Evolutionary conservation across 768 basidiomycete species (phyloP).

Genomic region (Russula earlei): DNA sequence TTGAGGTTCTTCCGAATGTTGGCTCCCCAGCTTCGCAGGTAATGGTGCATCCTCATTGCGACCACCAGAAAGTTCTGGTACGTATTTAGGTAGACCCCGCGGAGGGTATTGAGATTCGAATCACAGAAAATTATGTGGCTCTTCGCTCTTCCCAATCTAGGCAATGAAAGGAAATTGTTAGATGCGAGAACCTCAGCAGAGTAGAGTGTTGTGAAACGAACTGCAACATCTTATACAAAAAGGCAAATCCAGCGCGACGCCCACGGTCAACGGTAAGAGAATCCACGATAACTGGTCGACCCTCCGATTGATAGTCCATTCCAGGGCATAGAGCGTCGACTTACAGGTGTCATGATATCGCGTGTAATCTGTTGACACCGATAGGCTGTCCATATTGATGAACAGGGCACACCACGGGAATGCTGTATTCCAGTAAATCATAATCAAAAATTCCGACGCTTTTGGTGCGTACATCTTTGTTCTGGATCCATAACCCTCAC

Average conservation of each 20-base stretch:
- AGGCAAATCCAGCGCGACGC: conserved; percentile 52
- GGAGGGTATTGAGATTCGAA: conserved; percentile 49
- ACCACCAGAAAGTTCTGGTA: conserved; percentile 78
- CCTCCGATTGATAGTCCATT: background rate
- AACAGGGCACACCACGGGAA: conserved; percentile 93
- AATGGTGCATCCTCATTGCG: conserved; percentile 81
- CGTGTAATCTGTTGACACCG: conserved; percentile 69
- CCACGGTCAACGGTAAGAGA: conserved; percentile 65
- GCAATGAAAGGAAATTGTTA: background rate
- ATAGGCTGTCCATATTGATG: conserved; percentile 68
- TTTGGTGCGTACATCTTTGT: conserved; percentile 29
- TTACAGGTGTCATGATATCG: conserved; percentile 55
- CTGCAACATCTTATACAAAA: conserved; percentile 69
- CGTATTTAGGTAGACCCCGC: conserved; percentile 66
- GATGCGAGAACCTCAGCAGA: background rate
- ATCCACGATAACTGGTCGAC: conserved; percentile 44
- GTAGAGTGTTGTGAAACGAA: conserved; percentile 28
- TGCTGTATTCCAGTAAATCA: conserved; percentile 31
- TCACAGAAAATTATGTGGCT: conserved; percentile 80
- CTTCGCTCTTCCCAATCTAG: conserved; percentile 65
- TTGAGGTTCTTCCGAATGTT: conserved; percentile 33
- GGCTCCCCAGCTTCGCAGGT: conserved; percentile 55
- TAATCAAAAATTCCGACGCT: background rate
- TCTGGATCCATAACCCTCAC: conserved; percentile 43
- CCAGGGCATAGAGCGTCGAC: conserved; percentile 18